A percentile compares a stretch with the other conserved stretches of the same genome.
Evolutionary conservation across 2,329 filamentous ascomycete species (phyloP).

Genomic region (Pyrenochaeta sp.): DNA sequence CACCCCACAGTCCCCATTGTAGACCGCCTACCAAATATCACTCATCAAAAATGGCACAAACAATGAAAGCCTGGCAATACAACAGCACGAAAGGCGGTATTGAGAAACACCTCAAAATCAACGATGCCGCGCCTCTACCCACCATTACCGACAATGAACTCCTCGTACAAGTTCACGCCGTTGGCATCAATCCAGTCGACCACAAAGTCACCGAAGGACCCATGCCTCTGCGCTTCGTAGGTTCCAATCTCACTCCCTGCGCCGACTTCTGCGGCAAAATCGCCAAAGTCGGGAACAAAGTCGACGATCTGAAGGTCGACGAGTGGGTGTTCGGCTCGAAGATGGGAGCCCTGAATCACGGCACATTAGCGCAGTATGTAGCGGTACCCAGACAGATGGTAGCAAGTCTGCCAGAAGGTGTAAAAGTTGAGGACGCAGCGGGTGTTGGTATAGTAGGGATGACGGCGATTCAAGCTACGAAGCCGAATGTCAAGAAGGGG

Average conservation of each 20-base stretch:
- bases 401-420: conserved; percentile 34
- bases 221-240: conserved; percentile 30
- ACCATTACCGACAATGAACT: conserved; percentile 55
- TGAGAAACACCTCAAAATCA: conserved; percentile 62
- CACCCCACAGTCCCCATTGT: not conserved
- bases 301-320: conserved; percentile 43
- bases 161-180: conserved; percentile 63
- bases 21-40: not conserved
- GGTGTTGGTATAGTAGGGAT: conserved; percentile 49
- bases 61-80: conserved; percentile 69
- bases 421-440: conserved; percentile 46
- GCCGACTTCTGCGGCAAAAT: conserved; percentile 64
- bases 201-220: conserved; percentile 68
- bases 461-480: conserved; percentile 51
- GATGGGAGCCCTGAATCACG: conserved; percentile 40
- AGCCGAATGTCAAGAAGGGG: conserved; percentile 48
- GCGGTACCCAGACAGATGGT: conserved; percentile 31
- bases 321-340: conserved; percentile 53
- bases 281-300: conserved; percentile 43
- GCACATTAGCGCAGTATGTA: conserved; percentile 51
- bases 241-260: conserved; percentile 54
- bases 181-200: conserved; percentile 69
- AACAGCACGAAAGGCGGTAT: conserved; percentile 55
- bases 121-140: conserved; percentile 54
- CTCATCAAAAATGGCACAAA: conserved; percentile 31